Percentiles rank a stretch among this genome's conserved stretches.
Conservation (phyloP, 306 rosid genomes). For the Albizia julibrissin region DNA sequence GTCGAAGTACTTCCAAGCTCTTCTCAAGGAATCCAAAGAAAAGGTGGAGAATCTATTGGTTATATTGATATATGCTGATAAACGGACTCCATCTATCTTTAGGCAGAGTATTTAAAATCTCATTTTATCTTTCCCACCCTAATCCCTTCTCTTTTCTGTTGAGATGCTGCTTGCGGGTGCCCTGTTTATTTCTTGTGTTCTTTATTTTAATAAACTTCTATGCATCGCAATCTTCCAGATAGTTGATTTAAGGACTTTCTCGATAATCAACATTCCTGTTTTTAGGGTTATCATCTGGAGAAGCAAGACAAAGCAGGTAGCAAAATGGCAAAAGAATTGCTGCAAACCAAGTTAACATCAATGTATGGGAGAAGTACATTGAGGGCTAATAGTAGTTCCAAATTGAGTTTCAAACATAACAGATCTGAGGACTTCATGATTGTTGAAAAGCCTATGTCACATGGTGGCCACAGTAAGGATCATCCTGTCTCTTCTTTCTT, state of each 20-base stretch:
- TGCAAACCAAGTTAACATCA: constrained; percentile 59
- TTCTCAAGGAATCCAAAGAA: constrained; percentile 52
- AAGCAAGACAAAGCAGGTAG: constrained; percentile 44
- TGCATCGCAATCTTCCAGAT: background rate
- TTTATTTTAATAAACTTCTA: background rate
- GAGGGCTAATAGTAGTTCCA: constrained; percentile 44
- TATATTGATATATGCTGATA: constrained; percentile 22
- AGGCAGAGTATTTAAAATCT: background rate
- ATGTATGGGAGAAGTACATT: constrained; percentile 45
- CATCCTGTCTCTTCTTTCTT: constrained; percentile 42
- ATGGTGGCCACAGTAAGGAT: constrained; percentile 42
- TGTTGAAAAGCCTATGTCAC: constrained; percentile 54
- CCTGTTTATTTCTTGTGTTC: background rate
- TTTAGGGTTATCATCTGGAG: constrained; percentile 52
- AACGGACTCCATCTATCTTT: background rate
- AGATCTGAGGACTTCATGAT: constrained; percentile 50
- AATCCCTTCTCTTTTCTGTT: background rate
- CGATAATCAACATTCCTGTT: constrained; percentile 2
- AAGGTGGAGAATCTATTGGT: constrained; percentile 48
- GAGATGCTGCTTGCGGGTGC: background rate
- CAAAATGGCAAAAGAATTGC: constrained; percentile 45
- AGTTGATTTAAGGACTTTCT: background rate
- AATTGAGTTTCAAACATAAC: constrained; percentile 44
- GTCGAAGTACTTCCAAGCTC: constrained; percentile 72
- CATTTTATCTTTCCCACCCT: background rate